Evolutionary conservation across 495 filamentous ascomycete species (phyloP).

Genomic region (Cenococcum geophilum): DNA sequence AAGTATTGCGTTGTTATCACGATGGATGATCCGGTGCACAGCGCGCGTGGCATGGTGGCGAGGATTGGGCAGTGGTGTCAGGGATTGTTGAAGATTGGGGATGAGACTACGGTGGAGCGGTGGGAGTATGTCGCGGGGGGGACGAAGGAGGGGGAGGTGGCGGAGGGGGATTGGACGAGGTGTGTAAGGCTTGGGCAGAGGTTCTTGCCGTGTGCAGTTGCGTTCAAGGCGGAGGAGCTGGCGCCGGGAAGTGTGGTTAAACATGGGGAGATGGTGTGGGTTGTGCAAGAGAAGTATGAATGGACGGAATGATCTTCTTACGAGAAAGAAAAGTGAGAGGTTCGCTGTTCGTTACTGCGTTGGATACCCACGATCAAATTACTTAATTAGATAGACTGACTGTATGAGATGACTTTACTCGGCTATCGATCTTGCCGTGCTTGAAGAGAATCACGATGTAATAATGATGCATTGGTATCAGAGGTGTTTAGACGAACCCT

Average conservation of each 20-base stretch:
- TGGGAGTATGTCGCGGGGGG: slow-evolving; percentile 20
- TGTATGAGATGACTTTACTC: neutral
- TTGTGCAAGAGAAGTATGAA: slow-evolving; percentile 20
- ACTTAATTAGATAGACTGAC: too few relatives aligned
- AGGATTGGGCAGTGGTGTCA: slow-evolving; percentile 23
- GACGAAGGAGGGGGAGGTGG: neutral
- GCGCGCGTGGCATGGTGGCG: slow-evolving; percentile 17
- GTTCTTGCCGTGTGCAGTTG: slow-evolving; percentile 21
- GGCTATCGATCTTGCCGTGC: neutral
- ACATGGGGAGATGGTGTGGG: slow-evolving; percentile 17
- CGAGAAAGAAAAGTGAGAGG: neutral
- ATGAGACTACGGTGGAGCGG: slow-evolving; percentile 20
- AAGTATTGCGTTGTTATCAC: slow-evolving; percentile 18
- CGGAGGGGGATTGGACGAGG: slow-evolving; percentile 17
- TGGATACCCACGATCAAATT: too few relatives aligned
- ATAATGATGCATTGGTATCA: neutral
- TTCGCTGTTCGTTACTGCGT: too few relatives aligned
- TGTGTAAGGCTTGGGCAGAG: slow-evolving; percentile 11
- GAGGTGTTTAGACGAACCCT: neutral
- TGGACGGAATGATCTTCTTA: neutral
- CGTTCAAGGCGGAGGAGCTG: slow-evolving; percentile 10
- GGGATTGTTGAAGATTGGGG: slow-evolving; percentile 24
- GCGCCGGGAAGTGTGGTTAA: slow-evolving; percentile 7
- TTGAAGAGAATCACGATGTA: neutral
- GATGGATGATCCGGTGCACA: neutral